Conservation (phyloP, 2,329 filamentous ascomycete species). For the Pleoardoris graminearum region DNA sequence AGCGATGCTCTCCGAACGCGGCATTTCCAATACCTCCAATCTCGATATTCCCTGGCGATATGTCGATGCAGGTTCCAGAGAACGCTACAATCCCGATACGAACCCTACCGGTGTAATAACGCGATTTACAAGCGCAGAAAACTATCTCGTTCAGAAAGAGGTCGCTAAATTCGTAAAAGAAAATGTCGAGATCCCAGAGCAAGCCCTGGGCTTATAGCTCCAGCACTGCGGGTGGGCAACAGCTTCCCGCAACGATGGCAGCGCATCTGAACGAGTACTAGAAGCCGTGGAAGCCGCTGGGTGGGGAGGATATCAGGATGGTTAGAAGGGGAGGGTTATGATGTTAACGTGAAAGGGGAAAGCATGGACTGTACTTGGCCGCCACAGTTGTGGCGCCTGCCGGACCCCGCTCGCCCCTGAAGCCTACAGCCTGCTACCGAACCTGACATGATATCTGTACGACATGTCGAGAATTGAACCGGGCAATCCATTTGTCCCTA, state of each 20-base stretch:
- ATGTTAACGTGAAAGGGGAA: neutral
- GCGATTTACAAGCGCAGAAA: slow-evolving; percentile 56
- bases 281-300: slow-evolving; percentile 25
- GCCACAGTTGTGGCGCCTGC: neutral
- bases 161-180: slow-evolving; percentile 49
- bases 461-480: neutral
- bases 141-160: slow-evolving; percentile 54
- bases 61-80: slow-evolving; percentile 7
- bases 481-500: neutral
- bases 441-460: neutral
- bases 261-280: slow-evolving; percentile 47
- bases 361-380: neutral
- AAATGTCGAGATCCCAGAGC: slow-evolving; percentile 40
- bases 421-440: neutral
- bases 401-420: neutral
- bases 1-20: slow-evolving; percentile 11
- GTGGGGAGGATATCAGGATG: slow-evolving; percentile 44
- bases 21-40: slow-evolving; percentile 13
- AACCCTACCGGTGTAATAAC: slow-evolving; percentile 54
- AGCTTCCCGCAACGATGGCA: slow-evolving; percentile 48
- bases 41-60: slow-evolving; percentile 20
- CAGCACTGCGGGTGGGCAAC: slow-evolving; percentile 38
- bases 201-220: slow-evolving; percentile 49
- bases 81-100: slow-evolving; percentile 43
- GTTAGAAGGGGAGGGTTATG: too few species aligned